A percentile compares a stretch with the other conserved stretches of the same genome.
Evolutionary conservation across 2,329 filamentous ascomycete species (phyloP).

Genomic region (Aulographum hederae): DNA sequence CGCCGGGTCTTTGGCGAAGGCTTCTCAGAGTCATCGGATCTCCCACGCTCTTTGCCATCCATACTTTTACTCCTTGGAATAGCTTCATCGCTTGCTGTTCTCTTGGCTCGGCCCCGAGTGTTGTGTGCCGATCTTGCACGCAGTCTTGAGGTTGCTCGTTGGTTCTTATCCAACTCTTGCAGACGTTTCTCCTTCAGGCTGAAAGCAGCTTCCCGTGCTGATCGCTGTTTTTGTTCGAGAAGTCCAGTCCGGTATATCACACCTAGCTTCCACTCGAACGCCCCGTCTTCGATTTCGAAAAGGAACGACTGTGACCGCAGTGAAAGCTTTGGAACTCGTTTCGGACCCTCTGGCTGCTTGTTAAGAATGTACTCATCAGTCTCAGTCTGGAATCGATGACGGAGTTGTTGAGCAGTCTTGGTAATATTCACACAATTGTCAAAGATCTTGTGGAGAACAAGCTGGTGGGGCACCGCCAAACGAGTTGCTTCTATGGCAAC

Average conservation of each 20-base stretch:
- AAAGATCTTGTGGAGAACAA: slow-evolving; percentile 77
- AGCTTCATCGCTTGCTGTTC: slow-evolving; percentile 13
- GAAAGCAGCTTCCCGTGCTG: slow-evolving; percentile 83
- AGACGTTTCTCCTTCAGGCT: slow-evolving; percentile 72
- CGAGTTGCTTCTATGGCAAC: slow-evolving; percentile 71
- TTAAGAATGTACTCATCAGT: slow-evolving; percentile 76
- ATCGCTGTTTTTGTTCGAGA: slow-evolving; percentile 73
- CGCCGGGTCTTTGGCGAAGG: slow-evolving; percentile 13
- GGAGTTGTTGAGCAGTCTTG: slow-evolving; percentile 80
- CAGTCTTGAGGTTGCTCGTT: slow-evolving; percentile 22
- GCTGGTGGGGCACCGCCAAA: slow-evolving; percentile 74
- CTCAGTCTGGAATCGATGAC: slow-evolving; percentile 76
- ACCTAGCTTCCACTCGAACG: slow-evolving; percentile 93
- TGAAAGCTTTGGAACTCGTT: slow-evolving; percentile 70
- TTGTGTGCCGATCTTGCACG: slow-evolving; percentile 33
- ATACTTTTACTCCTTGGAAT: slow-evolving; percentile 6
- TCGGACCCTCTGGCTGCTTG: slow-evolving; percentile 72
- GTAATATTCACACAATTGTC: slow-evolving; percentile 80
- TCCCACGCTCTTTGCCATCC: slow-evolving; percentile 25
- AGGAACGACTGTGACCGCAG: slow-evolving; percentile 64
- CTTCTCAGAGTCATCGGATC: no score
- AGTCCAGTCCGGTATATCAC: slow-evolving; percentile 83
- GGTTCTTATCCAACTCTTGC: slow-evolving; percentile 34
- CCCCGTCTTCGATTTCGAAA: slow-evolving; percentile 87
- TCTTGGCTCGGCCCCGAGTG: slow-evolving; percentile 19